phyloP scores from a whole-genome alignment of 164 flowering plant species.

The Platanus orientalis region DNA sequence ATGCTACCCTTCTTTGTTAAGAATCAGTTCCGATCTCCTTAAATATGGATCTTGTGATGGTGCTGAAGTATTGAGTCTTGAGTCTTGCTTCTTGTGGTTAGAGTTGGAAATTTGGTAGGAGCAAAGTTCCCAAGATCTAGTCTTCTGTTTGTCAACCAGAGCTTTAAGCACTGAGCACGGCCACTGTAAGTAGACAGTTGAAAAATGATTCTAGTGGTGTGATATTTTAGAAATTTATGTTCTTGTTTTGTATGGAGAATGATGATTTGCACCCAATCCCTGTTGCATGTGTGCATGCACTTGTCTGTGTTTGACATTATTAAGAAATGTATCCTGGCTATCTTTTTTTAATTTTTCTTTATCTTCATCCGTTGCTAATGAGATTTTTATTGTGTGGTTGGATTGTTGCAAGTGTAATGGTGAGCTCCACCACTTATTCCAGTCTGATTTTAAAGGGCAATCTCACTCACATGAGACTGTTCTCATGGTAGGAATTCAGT shows the following conservation, averaged over 20 bases:
- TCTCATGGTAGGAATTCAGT: too few species aligned
- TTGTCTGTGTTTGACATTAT: too few species aligned
- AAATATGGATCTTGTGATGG: neutral
- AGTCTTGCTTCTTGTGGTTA: neutral
- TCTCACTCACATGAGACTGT: too few species aligned
- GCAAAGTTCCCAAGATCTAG: neutral
- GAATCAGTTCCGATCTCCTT: neutral
- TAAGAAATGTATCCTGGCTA: too few species aligned
- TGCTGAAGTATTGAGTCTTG: neutral
- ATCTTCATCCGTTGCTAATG: too few species aligned
- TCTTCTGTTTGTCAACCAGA: neutral
- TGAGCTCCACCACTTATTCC: too few species aligned
- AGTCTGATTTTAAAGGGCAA: too few species aligned
- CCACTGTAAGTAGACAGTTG: neutral
- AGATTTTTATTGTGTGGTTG: too few species aligned
- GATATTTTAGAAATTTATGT: neutral
- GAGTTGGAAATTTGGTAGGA: neutral
- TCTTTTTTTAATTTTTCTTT: too few species aligned
- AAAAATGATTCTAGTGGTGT: neutral
- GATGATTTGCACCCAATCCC: too few species aligned
- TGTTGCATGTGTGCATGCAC: neutral
- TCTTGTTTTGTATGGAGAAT: constrained; percentile 1
- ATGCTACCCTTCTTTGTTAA: neutral
- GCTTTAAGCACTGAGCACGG: neutral
- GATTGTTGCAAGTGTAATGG: too few species aligned